Evolutionary conservation across 2,329 filamentous ascomycete genomes (phyloP).

Genomic region (Aphanocladium album): DNA sequence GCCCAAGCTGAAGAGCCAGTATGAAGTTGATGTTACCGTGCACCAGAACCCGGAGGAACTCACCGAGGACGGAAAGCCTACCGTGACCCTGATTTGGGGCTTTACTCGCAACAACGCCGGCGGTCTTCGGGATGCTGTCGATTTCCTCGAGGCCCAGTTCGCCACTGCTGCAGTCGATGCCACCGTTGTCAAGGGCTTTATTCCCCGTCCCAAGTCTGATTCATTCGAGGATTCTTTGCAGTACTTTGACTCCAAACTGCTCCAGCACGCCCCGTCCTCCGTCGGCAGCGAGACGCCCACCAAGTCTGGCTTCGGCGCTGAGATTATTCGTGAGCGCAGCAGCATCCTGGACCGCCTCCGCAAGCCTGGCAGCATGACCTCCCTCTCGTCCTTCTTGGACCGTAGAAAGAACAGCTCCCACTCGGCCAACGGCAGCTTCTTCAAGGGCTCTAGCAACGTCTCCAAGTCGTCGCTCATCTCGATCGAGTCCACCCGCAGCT

Average conservation of each 20-base stretch:
- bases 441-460: conserved; percentile 85
- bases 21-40: conserved; percentile 82
- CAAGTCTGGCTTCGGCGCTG: conserved; percentile 76
- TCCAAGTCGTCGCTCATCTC: conserved; percentile 95
- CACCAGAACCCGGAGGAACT: conserved; percentile 57
- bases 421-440: conserved; percentile 75
- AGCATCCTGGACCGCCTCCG: conserved; percentile 87
- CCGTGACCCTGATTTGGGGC: conserved; percentile 63
- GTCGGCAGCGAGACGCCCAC: conserved; percentile 84
- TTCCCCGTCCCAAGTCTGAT: conserved; percentile 96
- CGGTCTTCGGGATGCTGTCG: conserved; percentile 90
- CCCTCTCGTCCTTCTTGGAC: conserved; percentile 92
- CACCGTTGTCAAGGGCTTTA: conserved; percentile 83
- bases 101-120: conserved; percentile 98
- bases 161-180: conserved; percentile 86
- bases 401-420: conserved; percentile 91
- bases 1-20: conserved; percentile 80
- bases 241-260: conserved; percentile 93
- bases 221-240: conserved; percentile 96
- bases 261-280: conserved; percentile 83
- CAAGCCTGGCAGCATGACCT: conserved; percentile 91
- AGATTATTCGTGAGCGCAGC: conserved; percentile 71
- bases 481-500: conserved; percentile 90
- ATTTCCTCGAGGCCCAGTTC: conserved; percentile 82
- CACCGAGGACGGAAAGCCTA: conserved; percentile 53